Base-by-base conservation (phyloP, 176 grass and related monocot species). In the Dactylis glomerata region DNA sequence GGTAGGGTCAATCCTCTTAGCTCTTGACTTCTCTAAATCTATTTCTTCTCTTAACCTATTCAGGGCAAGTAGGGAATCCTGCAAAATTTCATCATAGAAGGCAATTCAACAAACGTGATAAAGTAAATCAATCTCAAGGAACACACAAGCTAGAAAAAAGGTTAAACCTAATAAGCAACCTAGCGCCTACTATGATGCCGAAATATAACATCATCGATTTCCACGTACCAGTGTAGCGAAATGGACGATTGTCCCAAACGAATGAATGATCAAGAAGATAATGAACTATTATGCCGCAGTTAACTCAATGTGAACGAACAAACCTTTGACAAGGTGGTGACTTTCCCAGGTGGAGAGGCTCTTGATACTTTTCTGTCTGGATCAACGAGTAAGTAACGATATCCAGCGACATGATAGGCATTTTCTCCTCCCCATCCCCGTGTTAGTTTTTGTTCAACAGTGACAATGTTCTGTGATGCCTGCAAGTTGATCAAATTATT, bases 391-490 rank as follows among this genome's bases (percentile, higher is more conserved):
- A 99, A 85, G 71, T 96, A 99, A 27, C 93, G 92, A 90, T 96
- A 92, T 69, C 97, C 97, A 88, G 64, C 84, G 42, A 99, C 97
- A 89, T 99, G 93, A 76, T 96, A 96, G 31, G 97, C 93, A 91
- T 96, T 99, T 83, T 96, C 97, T 80, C 97, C 97, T 74, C 91
- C 97, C 93, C 91, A 99, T 54, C 97, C 93, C 82, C 88, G 86
- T 33, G 93, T 65, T 87, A 99, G 46, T 94, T 94, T 99, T 79
- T 92, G 91, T 79, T 99, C 97, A 19, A 99, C 74, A 71, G 59
- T 55, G 36, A 87, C 59, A 91, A 99, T 88, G 82, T 93, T 94
- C 63, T 94, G 80, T 76, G 88, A 90, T 87, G 94, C 91, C 97
- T 99, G 81, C 72, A 79, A 81, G 37, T 83, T 65, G 58, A 83